A percentile compares a stretch with the other conserved stretches of the same genome.
Evolutionary conservation across 2,329 filamentous ascomycete species (phyloP).

Genomic region (Neodidymelliopsis sp.): DNA sequence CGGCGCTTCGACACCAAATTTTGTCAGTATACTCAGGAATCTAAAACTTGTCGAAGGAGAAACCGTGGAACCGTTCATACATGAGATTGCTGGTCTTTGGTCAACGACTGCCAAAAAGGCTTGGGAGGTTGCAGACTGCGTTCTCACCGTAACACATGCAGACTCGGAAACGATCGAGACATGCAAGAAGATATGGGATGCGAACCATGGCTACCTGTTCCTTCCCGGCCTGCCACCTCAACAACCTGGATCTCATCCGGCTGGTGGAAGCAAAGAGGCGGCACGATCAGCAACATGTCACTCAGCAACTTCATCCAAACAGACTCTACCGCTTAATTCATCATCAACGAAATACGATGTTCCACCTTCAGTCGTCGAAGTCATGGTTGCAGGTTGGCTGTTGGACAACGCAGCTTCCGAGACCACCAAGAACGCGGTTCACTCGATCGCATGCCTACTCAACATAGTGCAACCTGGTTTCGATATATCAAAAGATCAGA

Average conservation of each 20-base stretch:
- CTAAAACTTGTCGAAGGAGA: conserved; percentile 19
- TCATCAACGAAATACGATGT: conserved; percentile 11
- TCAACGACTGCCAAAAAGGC: conserved; percentile 16
- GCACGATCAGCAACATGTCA: background rate
- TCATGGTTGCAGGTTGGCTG: conserved; percentile 37
- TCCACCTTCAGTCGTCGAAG: conserved; percentile 30
- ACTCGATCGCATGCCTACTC: conserved; percentile 30
- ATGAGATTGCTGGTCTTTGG: conserved; percentile 24
- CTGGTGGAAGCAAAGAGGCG: background rate
- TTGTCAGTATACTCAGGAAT: conserved; percentile 22
- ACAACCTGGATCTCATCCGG: background rate
- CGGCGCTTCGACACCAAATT: conserved; percentile 20
- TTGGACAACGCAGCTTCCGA: conserved; percentile 22
- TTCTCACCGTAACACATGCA: conserved; percentile 19
- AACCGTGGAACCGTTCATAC: conserved; percentile 30
- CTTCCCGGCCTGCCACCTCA: conserved; percentile 19
- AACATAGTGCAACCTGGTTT: conserved; percentile 20
- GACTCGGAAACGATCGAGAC: conserved; percentile 23
- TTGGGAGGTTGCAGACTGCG: conserved; percentile 23
- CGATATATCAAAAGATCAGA: conserved; percentile 19
- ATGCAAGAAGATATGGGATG: conserved; percentile 36
- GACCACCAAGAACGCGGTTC: conserved; percentile 25
- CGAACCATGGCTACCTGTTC: conserved; percentile 22
- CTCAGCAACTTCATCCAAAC: too few species aligned
- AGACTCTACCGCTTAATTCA: too few species aligned